Base-by-base conservation (phyloP, 768 basidiomycete genomes). In the Porpolomopsis calyptriformis region DNA sequence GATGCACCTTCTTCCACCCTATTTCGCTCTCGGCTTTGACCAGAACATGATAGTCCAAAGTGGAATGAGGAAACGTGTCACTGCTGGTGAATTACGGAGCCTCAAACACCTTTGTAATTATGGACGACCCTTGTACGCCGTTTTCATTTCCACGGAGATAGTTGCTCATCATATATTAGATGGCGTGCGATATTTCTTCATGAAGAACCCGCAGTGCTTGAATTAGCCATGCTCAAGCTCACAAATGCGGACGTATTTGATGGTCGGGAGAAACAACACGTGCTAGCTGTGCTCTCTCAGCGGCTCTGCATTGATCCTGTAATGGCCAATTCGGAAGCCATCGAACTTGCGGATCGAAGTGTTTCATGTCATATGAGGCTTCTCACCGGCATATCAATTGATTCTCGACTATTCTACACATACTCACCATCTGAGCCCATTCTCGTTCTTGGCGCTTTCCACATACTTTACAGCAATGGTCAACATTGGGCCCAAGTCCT, bases 331-430 rank as follows among this genome's bases (percentile, higher is more conserved):
- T 4, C 49, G 1, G 54, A 53, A 39, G 49, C 49, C 10, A 26
- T 51, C 45, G 2, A 24, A 31, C 49, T 55, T 2, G 49, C 49
- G 12, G 48, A 53, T 33, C 46, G 42, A 49, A 49, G 49, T 44
- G 54, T 55, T 35, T 29, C 46, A n/a, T 26, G 43, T 46, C 54
- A 51, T 37, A 55, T 55, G 54, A 43, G 50, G 38, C 49, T 55
- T 18, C 46, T 55, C 33, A 51, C 41, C 31, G 54, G 53, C 39
- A 18, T 51, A 34, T 36, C 49, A 40, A 25, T 16, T 24, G 35
- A 55, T 25, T 24, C 12, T 26, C 19, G 18, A 44, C 26, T 34
- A 39, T 55, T 53, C 23, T 41, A 44, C 29, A 49, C 53, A 18
- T 12, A 39, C 38, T 49, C 51, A 20, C 51, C 51, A 26, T 53